Conservation (phyloP, 164 flowering plant species). For the Vitis riparia region DNA sequence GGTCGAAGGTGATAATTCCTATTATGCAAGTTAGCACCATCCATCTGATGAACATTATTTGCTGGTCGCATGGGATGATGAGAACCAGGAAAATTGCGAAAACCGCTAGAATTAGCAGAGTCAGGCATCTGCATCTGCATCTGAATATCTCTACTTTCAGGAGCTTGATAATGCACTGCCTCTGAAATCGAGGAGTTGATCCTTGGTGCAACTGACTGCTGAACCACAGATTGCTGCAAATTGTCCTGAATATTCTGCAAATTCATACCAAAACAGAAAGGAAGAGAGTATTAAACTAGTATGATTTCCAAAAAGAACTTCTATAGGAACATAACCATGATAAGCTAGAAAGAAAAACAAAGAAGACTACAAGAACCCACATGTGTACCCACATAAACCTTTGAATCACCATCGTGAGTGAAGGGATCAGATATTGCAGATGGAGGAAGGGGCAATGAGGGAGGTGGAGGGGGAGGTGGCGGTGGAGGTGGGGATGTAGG, state of each 20-base stretch:
- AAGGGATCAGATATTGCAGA: conserved; percentile 19
- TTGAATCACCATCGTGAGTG: conserved; percentile 29
- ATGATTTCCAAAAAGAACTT: no score
- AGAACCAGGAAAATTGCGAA: conserved; percentile 24
- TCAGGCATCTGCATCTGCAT: conserved; percentile 36
- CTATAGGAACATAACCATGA: not conserved
- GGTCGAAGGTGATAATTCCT: conserved; percentile 61
- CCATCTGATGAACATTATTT: conserved; percentile 33
- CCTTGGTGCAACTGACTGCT: conserved; percentile 34
- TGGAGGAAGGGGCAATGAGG: conserved; percentile 6
- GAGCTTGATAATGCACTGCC: conserved; percentile 29
- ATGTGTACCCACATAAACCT: conserved; percentile 19
- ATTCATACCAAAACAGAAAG: conserved; percentile 6
- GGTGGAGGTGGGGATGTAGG: conserved; percentile 46
- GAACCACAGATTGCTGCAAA: conserved; percentile 25
- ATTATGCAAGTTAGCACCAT: conserved; percentile 34
- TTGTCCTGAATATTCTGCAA: conserved; percentile 44
- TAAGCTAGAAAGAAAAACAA: not conserved
- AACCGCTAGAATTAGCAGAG: conserved; percentile 31
- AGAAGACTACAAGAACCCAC: conserved; percentile 22
- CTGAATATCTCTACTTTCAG: conserved; percentile 42
- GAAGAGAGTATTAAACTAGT: not conserved
- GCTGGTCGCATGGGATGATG: conserved; percentile 29
- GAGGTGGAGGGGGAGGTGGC: conserved; percentile 21
- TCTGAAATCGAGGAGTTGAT: conserved; percentile 28